Evolutionary conservation across 2,329 filamentous ascomycete species (phyloP).

Genomic region (Aspergillus japonicus): DNA sequence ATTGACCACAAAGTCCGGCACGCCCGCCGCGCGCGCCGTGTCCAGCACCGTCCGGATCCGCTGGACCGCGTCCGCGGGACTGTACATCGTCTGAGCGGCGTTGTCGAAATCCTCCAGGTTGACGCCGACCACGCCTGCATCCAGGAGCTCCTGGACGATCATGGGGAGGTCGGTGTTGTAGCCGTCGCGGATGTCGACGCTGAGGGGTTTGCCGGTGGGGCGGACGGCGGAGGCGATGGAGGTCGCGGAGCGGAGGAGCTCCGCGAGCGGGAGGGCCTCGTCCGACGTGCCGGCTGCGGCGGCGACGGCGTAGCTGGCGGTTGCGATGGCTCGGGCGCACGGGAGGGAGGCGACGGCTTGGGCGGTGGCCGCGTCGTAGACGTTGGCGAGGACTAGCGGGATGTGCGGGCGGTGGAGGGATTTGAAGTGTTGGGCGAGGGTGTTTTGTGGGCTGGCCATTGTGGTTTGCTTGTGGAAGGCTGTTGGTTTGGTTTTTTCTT

Average conservation of each 20-base stretch:
- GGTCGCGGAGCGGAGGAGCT: conserved; percentile 52
- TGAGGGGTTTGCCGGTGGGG: conserved; percentile 44
- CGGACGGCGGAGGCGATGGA: conserved; percentile 49
- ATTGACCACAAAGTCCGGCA: conserved; percentile 58
- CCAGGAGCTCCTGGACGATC: conserved; percentile 48
- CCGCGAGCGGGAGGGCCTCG: conserved; percentile 50
- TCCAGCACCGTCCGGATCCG: conserved; percentile 42
- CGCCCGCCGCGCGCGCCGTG: conserved; percentile 46
- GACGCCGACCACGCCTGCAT: conserved; percentile 54
- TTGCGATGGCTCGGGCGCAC: conserved; percentile 47
- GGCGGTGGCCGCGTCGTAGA: conserved; percentile 56
- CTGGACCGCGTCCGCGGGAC: conserved; percentile 48
- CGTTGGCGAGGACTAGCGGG: conserved; percentile 56
- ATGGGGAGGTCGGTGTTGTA: conserved; percentile 46
- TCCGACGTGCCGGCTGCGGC: conserved; percentile 47
- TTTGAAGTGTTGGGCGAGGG: conserved; percentile 34
- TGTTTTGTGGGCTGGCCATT: conserved; percentile 11
- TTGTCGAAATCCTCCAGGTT: conserved; percentile 59
- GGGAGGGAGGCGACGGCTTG: conserved; percentile 41
- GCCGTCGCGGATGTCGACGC: conserved; percentile 61
- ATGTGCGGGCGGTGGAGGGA: conserved; percentile 52
- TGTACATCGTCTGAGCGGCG: conserved; percentile 36
- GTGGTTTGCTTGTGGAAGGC: not conserved
- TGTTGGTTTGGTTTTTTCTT: not conserved
- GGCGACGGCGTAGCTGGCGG: conserved; percentile 54